Evolutionary conservation across 2,329 filamentous ascomycete genomes (phyloP).

Genomic region (Lecanicillium sp.): DNA sequence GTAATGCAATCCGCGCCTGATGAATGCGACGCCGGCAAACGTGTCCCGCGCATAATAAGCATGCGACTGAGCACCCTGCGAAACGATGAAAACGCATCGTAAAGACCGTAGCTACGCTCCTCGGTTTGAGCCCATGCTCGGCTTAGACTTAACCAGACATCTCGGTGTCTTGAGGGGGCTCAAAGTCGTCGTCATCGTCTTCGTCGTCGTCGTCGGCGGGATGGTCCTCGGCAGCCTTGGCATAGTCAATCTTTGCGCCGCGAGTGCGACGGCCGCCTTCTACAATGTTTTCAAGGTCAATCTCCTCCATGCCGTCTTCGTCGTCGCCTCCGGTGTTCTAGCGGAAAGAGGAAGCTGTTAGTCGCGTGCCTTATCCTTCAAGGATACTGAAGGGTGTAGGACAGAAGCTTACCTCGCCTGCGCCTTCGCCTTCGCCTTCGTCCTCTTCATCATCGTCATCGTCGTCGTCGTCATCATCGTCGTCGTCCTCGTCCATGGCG

Average conservation of each 20-base stretch:
- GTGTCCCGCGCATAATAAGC: too few species aligned
- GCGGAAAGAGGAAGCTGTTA: conserved; percentile 14
- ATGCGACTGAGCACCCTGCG: too few species aligned
- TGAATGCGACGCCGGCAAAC: too few species aligned
- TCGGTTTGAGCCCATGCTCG: too few species aligned
- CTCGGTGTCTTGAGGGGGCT: conserved; percentile 58
- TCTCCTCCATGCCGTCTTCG: conserved; percentile 82
- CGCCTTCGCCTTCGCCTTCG: conserved; percentile 13
- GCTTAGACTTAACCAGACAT: conserved; percentile 40
- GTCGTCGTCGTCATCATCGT: conserved; percentile 64
- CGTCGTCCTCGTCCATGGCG: conserved; percentile 68
- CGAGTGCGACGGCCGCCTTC: conserved; percentile 72
- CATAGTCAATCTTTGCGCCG: conserved; percentile 86
- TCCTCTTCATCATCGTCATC: conserved; percentile 61
- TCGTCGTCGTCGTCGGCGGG: conserved; percentile 69
- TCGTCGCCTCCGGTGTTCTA: conserved; percentile 40
- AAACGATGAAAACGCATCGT: too few species aligned
- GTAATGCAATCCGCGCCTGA: too few species aligned
- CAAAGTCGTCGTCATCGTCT: conserved; percentile 65
- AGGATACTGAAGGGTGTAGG: too few species aligned
- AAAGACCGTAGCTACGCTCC: too few species aligned
- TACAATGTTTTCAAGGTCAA: conserved; percentile 85
- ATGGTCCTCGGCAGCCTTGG: conserved; percentile 76
- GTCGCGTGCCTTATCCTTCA: conserved; percentile 1
- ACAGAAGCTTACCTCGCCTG: conserved; percentile 17